Evolutionary conservation across 2,329 filamentous ascomycete species (phyloP).

Genomic region (Ophiostoma australiae): DNA sequence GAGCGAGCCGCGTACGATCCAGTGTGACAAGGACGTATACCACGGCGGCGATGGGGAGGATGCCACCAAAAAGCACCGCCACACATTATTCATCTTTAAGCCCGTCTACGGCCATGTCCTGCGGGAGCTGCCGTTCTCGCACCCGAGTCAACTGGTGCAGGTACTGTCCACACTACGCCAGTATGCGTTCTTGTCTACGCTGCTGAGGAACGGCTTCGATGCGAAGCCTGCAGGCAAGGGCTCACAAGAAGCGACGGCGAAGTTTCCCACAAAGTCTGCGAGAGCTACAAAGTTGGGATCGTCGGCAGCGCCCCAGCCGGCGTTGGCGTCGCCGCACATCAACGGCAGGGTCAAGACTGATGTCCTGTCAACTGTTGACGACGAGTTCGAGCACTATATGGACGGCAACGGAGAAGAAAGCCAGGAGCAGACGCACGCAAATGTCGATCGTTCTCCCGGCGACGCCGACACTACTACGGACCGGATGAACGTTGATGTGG

Average conservation of each 20-base stretch:
- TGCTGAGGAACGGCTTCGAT: constrained; percentile 58
- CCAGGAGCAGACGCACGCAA: not conserved
- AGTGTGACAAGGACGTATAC: constrained; percentile 44
- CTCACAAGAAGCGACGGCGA: not conserved
- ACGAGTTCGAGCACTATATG: constrained; percentile 31
- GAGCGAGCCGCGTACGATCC: constrained; percentile 54
- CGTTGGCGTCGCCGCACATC: not conserved
- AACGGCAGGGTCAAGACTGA: constrained; percentile 11
- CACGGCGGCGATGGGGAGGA: constrained; percentile 29
- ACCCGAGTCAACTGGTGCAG: constrained; percentile 69
- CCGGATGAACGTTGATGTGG: constrained; percentile 46
- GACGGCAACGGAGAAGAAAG: not conserved
- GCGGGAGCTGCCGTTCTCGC: constrained; percentile 66
- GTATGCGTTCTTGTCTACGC: constrained; percentile 63
- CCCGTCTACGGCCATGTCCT: constrained; percentile 65
- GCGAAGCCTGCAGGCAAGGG: not conserved
- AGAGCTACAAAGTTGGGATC: not conserved
- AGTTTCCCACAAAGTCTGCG: not conserved
- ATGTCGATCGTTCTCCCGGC: constrained; percentile 9
- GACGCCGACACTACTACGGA: not conserved
- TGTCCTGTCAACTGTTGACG: constrained; percentile 29
- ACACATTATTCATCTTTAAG: constrained; percentile 65
- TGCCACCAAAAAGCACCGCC: constrained; percentile 42
- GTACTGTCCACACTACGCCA: constrained; percentile 72
- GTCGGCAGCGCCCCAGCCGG: not conserved